These are phyloP conservation scores for Mycena filopes DNA, from an alignment of 768 basidiomycete species.

Conservation along the genomic window DNA sequence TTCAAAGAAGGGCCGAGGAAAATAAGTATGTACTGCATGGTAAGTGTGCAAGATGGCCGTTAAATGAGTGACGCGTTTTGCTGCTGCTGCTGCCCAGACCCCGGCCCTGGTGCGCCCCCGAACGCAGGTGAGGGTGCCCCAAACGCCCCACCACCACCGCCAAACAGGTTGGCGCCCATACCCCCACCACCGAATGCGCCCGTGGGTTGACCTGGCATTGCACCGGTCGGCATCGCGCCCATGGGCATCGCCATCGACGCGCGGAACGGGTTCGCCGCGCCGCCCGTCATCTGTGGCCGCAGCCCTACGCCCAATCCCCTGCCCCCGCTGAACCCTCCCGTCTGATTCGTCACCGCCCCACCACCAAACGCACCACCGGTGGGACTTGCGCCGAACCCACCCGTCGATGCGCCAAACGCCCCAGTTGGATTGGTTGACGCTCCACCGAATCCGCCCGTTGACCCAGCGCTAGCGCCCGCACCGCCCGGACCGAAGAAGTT, in stretches of 20 bases:
- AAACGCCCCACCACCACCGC: slow-evolving; percentile 34
- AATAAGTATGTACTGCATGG: slow-evolving; percentile 21
- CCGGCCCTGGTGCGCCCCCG: slow-evolving; percentile 32
- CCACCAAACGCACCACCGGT: slow-evolving; percentile 9
- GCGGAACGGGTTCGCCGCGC: slow-evolving; percentile 72
- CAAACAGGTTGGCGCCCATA: slow-evolving; percentile 21
- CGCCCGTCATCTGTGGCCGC: slow-evolving; percentile 72
- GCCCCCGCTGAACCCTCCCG: slow-evolving; percentile 25
- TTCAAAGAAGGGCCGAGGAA: background rate
- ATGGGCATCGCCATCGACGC: slow-evolving; percentile 66
- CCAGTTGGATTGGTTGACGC: slow-evolving; percentile 47
- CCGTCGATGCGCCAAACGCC: slow-evolving; percentile 31
- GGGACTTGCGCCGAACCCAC: background rate
- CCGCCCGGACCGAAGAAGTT: slow-evolving; percentile 28
- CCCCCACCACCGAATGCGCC: slow-evolving; percentile 17
- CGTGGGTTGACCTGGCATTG: background rate
- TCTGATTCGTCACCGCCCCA: slow-evolving; percentile 10
- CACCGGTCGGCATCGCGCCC: slow-evolving; percentile 29
- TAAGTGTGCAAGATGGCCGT: slow-evolving; percentile 19
- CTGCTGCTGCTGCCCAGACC: slow-evolving; percentile 52
- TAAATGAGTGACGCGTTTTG: slow-evolving; percentile 62
- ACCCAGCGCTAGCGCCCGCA: background rate
- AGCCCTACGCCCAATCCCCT: slow-evolving; percentile 58
- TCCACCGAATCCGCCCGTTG: slow-evolving; percentile 43
- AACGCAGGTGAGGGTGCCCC: slow-evolving; percentile 34